Base-by-base conservation (phyloP, 225 moss, liverwort and hornwort species). In the Physcomitrium patens region DNA sequence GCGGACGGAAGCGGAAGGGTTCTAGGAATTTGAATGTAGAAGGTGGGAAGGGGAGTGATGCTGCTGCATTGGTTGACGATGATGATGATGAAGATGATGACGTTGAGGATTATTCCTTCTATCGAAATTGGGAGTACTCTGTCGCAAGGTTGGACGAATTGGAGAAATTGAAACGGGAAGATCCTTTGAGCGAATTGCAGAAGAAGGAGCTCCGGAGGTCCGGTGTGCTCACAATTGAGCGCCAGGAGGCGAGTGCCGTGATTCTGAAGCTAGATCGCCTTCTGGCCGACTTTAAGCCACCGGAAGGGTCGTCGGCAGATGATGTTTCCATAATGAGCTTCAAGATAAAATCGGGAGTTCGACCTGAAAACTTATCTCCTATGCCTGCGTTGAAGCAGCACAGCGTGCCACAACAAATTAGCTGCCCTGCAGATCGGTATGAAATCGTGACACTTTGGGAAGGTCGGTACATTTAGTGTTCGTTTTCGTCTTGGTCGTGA, bases 231-330 rank as follows among this genome's bases (percentile, higher is more conserved):
- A 68, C 70, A 17, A 75, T 86, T 67, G 75, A 78, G 43, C 62
- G 67, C 26, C 66, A 52, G 9, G 71, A 67, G 47, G 63, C 80
- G 1, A 60, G 71, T 48, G 71, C 77, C 42, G 75, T 78, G 80
- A 60, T 80, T 74, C 17, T 43, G 71, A 71, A 80, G 52, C 71
- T 86, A 17, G 86, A 83, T 80, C 67, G 71, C 37, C 80, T 86
- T 8, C 75, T 86, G 61, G 75, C 67, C 37, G 77, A 68, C 5
- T 81, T 76, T 61, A 52, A 73, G 44, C 23, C 51, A 22, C 46
- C 47, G 9, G 76, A 74, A 43, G 42, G 45, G 43, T 0, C 52
- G 7, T 44, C 48, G 47, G 31, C 31, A 37, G 31, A 37, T 37
- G 65, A 20, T 1, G 10, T 9, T 66, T 66, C 61, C 17, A 63